Evolutionary conservation across 2,329 filamentous ascomycete genomes (phyloP), one percentile per base, ranked within the genome.

Genomic region (Fusarium brachygibbosum): DNA sequence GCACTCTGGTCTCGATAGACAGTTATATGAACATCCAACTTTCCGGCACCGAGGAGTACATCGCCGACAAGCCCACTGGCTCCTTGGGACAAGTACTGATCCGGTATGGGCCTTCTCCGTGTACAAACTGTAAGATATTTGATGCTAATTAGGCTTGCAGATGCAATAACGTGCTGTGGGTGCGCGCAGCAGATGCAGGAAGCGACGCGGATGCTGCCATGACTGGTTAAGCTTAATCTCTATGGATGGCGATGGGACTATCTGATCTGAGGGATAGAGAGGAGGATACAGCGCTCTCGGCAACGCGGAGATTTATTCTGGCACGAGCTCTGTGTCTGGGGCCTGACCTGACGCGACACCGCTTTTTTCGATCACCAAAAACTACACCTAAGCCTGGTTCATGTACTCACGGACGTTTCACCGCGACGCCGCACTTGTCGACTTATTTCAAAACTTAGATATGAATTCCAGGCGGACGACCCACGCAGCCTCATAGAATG

Each of bases 1-100:
- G 96, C 79, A 88, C 89, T 71, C 88, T 99, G 68, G 92, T 97
- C 77, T 95, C 92, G 75, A 93, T 97, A 77, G 96, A 99, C 84
- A 94, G 92, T 78, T 99, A 99, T 85, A 98, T 99, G 95, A 99
- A 99, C 84, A 90, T 99, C 70, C 94, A 98, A 83, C 88, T 99
- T 69, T 90, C 90, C 71, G 91, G 91, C 75, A 94, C 95, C 52
- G 93, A 97, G 82, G 96, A 99, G 82, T 98, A 91, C 82, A 92
- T 97, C 77, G 90, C 94, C 78, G 91, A 93, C 73, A 92, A 97
- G 86, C 90, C 89, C 79, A 93, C 91, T 35, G 95, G 94, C 59
- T 88, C 88, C 49, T 83, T 99, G 71, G 96, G 96, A 9, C 92
- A 97, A 82, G 94, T 99, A 45, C 81, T 99, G 75, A 98, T 99